phyloP scores from a whole-genome alignment of 2,329 filamentous ascomycete species.

The Mycocentrospora acerina region DNA sequence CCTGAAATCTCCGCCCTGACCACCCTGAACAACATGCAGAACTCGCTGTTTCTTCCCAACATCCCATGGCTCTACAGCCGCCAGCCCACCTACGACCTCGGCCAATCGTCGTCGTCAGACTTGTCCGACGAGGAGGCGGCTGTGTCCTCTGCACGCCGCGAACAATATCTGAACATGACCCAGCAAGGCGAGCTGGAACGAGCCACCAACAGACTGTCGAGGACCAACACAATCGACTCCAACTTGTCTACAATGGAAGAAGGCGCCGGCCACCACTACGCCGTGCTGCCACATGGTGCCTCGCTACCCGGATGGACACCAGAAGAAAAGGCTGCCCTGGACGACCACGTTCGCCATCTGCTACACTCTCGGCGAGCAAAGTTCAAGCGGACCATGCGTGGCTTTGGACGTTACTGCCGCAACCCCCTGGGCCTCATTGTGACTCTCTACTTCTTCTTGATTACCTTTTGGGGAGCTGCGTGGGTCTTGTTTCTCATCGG shows the following conservation, averaged over 20 bases:
- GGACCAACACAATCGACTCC: conserved; percentile 34
- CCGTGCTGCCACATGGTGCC: conserved; percentile 74
- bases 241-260: conserved; percentile 37
- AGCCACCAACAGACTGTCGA: conserved; percentile 14
- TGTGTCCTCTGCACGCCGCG: conserved; percentile 1
- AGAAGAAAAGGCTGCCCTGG: conserved; percentile 72
- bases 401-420: conserved; percentile 76
- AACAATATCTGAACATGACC: conserved; percentile 19
- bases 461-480: conserved; percentile 80
- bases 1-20: conserved; percentile 81
- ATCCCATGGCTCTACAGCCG: conserved; percentile 74
- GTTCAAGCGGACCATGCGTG: conserved; percentile 76
- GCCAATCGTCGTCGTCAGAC: conserved; percentile 47
- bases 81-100: conserved; percentile 74
- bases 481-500: conserved; percentile 89
- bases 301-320: conserved; percentile 73
- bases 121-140: conserved; percentile 30
- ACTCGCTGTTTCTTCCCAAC: conserved; percentile 82
- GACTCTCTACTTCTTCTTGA: conserved; percentile 81
- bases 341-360: conserved; percentile 85
- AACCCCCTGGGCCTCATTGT: conserved; percentile 76
- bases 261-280: conserved; percentile 65
- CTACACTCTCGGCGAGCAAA: conserved; percentile 76
- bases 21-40: conserved; percentile 88
- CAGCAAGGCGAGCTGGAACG: conserved; percentile 17